phyloP scores from a whole-genome alignment of 345 rosid species.

The Nephelium lappaceum region DNA sequence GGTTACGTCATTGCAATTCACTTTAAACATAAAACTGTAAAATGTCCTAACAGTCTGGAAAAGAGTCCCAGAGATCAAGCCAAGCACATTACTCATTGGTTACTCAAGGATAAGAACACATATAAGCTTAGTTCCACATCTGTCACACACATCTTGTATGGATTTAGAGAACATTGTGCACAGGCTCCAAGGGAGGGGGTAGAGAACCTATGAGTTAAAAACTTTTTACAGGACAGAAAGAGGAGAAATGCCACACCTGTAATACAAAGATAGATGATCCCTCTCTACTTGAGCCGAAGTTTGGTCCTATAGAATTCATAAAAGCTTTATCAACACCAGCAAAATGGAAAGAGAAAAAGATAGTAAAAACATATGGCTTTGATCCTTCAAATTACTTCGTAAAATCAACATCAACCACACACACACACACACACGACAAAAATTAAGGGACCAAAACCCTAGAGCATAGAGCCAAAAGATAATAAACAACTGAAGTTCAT shows the following conservation, averaged over 20 bases:
- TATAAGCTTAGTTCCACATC: neutral
- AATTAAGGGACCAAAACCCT: neutral
- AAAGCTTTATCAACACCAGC: neutral
- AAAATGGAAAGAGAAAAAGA: neutral
- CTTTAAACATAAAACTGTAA: neutral
- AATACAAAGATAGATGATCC: constrained; percentile 48
- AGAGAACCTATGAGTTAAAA: constrained; percentile 1
- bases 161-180: neutral
- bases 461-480: constrained; percentile 8
- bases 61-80: neutral
- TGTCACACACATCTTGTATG: neutral
- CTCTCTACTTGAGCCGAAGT: constrained; percentile 29
- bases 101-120: neutral
- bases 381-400: neutral
- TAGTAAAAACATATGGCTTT: neutral
- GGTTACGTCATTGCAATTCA: too few relatives aligned
- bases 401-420: neutral
- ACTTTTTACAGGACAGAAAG: neutral
- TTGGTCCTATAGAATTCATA: constrained; percentile 30
- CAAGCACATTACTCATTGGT: neutral
- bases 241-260: constrained; percentile 47
- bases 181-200: neutral
- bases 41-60: too few relatives aligned
- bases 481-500: neutral
- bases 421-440: neutral